These are phyloP conservation scores for Neurospora sp. DNA, from an alignment of 2,329 filamentous ascomycete species.

Conservation along the genomic window DNA sequence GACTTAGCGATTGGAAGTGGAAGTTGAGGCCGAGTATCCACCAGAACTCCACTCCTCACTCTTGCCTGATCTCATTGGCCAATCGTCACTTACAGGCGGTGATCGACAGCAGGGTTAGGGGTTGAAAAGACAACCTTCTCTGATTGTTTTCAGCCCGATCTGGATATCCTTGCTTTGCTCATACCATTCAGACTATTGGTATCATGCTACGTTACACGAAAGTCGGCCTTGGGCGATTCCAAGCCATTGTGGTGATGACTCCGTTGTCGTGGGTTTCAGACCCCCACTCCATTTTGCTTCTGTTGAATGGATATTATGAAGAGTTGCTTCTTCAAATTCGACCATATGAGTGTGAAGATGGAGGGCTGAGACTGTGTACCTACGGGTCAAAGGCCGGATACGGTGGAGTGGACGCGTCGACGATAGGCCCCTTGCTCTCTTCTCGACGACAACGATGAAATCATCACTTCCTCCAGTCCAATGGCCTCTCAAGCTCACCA, in stretches of 20 bases:
- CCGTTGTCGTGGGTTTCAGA: neutral
- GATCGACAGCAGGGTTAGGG: neutral
- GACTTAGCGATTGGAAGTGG: neutral
- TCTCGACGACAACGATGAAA: neutral
- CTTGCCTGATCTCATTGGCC: neutral
- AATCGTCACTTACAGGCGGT: neutral
- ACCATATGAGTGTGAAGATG: neutral
- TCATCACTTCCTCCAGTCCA: neutral
- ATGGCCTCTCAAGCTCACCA: neutral
- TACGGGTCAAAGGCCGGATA: neutral
- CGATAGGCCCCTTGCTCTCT: neutral
- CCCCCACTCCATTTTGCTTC: neutral
- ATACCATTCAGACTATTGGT: neutral
- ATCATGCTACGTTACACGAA: neutral
- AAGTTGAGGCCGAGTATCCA: neutral
- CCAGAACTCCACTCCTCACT: accelerated
- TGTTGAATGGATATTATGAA: neutral
- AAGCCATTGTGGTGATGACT: neutral
- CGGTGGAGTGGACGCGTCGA: neutral
- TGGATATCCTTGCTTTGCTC: neutral
- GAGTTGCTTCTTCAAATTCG: neutral
- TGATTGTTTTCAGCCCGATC: neutral
- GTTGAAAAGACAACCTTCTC: neutral
- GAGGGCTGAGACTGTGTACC: neutral
- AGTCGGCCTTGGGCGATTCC: neutral